Evolutionary conservation across 257 asterid genomes (phyloP).

Genomic region (Eustoma russellianum): DNA sequence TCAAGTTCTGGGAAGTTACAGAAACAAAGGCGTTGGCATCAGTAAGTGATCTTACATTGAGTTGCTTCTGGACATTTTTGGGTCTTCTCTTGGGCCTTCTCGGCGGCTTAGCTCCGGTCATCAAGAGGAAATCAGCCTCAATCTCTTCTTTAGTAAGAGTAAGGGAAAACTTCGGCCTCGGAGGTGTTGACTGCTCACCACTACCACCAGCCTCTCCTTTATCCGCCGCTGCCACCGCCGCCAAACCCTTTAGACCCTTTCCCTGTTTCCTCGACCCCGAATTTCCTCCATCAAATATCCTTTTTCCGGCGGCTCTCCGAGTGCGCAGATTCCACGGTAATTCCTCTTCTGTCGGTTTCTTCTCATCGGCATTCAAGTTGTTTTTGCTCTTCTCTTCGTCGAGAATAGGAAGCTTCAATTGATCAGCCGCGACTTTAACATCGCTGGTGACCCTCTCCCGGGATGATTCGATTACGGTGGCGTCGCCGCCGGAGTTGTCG

Average conservation of each 20-base stretch:
- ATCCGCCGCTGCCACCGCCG: background rate
- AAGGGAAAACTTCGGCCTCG: background rate
- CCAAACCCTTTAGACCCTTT: background rate
- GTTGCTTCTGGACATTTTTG: conserved; percentile 2
- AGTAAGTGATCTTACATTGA: conserved; percentile 4
- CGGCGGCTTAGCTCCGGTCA: conserved; percentile 16
- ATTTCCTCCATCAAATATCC: too few relatives aligned
- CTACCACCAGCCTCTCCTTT: background rate
- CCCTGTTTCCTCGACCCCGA: too few relatives aligned
- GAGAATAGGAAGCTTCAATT: background rate
- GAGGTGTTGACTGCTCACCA: background rate
- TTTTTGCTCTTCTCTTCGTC: background rate
- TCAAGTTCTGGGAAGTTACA: too few relatives aligned
- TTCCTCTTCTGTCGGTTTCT: conserved; percentile 4
- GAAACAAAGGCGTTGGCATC: too few relatives aligned
- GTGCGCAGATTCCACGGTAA: conserved; percentile 7
- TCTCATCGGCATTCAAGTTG: background rate
- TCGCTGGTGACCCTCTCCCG: conserved; percentile 2
- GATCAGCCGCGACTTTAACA: background rate
- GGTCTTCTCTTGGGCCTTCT: conserved; percentile 9
- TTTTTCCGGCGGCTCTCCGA: background rate
- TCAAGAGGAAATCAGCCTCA: conserved; percentile 10
- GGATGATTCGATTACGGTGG: conserved; percentile 3
- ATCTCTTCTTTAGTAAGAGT: conserved; percentile 15
- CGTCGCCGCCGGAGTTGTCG: background rate